Conservation (phyloP, 148 eudicot species). For the Arctostaphylos glauca region DNA sequence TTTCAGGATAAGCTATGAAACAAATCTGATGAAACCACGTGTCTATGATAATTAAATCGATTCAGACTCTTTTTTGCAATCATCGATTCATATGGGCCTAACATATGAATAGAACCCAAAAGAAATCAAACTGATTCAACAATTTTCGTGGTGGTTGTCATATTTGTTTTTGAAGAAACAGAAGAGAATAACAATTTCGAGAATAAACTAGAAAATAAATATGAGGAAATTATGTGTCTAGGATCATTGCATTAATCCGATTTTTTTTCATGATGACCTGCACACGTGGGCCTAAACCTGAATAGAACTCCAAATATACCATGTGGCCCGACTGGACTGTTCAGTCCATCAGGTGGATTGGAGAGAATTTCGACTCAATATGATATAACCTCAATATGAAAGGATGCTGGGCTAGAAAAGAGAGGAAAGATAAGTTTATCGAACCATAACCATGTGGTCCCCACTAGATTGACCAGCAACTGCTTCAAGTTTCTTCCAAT, state of each 20-base stretch:
- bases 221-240: not conserved
- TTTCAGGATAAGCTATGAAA: no score
- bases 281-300: not conserved
- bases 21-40: no score
- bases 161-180: not conserved
- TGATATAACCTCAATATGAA: not conserved
- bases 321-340: not conserved
- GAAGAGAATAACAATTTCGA: not conserved
- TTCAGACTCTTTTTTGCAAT: no score
- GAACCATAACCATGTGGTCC: slow-evolving; percentile 31
- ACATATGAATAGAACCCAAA: not conserved
- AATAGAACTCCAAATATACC: not conserved
- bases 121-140: not conserved
- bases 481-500: slow-evolving; percentile 45
- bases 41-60: no score
- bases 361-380: not conserved
- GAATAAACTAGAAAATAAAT: not conserved
- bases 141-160: not conserved
- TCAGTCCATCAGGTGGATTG: not conserved
- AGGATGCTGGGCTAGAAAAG: not conserved
- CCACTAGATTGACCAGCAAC: slow-evolving; percentile 30
- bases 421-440: slow-evolving; percentile 8
- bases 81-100: no score
- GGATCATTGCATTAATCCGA: not conserved
- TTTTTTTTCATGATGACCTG: not conserved